Evolutionary conservation across 768 basidiomycete species (phyloP), one percentile per base, ranked within the genome.

Genomic region (Lyophyllum semitale): DNA sequence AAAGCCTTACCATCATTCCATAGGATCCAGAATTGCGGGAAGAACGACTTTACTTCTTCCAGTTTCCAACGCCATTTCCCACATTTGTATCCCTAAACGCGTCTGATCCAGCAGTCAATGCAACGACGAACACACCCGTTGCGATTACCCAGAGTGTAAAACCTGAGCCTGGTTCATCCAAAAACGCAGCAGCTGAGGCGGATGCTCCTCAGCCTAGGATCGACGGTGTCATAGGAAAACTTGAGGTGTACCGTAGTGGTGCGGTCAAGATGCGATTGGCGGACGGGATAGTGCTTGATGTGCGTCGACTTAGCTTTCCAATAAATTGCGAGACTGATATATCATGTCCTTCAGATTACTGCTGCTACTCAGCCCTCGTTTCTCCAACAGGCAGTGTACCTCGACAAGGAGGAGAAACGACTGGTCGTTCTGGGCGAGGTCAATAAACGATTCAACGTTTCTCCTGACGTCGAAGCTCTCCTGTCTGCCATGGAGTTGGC

Each of bases 21-120:
- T 37, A 62, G 84, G 82, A 83, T 53, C 63, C 75, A 25, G 66
- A 73, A 47, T 60, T 79, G 33, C 78, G 77, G 49, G 85, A 84
- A 68, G 87, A 91, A 51, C 78, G 81, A 18, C 72, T 96, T 3
- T 96, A 90, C 65, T 87, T 94, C 61, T 95, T 96, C 74, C 93
- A 95, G 66, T 96, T 96, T 63, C 95, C 95, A 0, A 68, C 77
- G 8, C 90, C 92, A 0, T 95, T 97, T 70, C 93, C 94, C 0
- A 79, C 75, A 4, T 95, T 95, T 71, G 55, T 74, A 2, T 73
- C 81, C 7, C 64, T 73, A 55, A 50, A 66, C 7, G 58, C 69
- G 8, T 57, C 72, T 18, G 63, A 66, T 8, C 65, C 72, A 48
- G 61, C 55, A 38, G 72, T 70, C 15, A 72, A 58, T 53, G 72